Conservation (phyloP, 2,329 filamentous ascomycete genomes). For the Huntiella omanensis region DNA sequence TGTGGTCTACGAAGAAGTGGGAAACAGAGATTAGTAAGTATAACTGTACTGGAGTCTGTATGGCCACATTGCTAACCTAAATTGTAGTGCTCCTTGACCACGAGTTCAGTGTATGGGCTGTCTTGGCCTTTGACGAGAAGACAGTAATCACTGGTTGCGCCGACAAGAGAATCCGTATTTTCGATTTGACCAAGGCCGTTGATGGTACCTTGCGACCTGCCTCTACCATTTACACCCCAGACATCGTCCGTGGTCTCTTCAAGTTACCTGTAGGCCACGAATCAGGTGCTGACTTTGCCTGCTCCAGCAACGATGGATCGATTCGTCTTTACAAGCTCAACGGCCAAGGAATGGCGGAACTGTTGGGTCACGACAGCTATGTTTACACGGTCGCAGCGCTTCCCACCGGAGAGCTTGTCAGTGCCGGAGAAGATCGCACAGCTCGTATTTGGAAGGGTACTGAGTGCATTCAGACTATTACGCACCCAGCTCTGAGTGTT, state of each 20-base stretch:
- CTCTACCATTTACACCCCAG: conserved; percentile 44
- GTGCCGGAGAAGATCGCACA: conserved; percentile 86
- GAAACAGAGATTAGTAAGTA: conserved; percentile 40
- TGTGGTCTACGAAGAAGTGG: conserved; percentile 80
- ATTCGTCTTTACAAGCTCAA: conserved; percentile 74
- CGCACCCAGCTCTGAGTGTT: conserved; percentile 88
- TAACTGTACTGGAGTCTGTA: background rate
- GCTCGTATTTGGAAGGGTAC: conserved; percentile 70
- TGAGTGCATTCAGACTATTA: conserved; percentile 85
- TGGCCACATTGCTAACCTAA: background rate
- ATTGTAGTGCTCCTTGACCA: conserved; percentile 47
- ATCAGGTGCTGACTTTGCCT: conserved; percentile 80
- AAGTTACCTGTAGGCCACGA: conserved; percentile 56
- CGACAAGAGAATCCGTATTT: conserved; percentile 76
- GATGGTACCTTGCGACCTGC: conserved; percentile 31
- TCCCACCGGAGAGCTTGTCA: conserved; percentile 73
- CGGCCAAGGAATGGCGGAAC: conserved; percentile 55
- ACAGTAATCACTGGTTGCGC: conserved; percentile 83
- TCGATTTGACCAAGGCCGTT: conserved; percentile 46
- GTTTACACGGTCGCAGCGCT: conserved; percentile 70
- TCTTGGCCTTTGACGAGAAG: conserved; percentile 60
- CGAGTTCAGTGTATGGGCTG: conserved; percentile 68
- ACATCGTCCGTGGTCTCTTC: conserved; percentile 78
- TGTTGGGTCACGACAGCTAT: conserved; percentile 83
- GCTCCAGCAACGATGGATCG: conserved; percentile 79